Evolutionary conservation across 2,329 filamentous ascomycete species (phyloP), one percentile per base, ranked within the genome.

Genomic region (Lecanicillium sp.): DNA sequence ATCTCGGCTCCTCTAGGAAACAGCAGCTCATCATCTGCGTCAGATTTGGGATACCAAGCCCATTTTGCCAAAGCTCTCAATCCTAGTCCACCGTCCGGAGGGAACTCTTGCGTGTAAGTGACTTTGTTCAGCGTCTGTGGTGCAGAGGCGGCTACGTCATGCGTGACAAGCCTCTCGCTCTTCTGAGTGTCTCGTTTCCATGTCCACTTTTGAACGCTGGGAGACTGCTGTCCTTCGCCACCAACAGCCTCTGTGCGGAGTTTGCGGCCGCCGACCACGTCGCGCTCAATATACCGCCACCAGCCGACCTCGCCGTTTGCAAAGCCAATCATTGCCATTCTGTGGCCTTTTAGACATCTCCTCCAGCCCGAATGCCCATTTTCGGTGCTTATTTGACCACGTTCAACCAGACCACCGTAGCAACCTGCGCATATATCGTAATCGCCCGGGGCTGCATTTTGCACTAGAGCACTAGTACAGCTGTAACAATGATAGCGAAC

Each of bases 1-100:
- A 97, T 75, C 59, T 92, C 85, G 0, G 89, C 88, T 9, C 84
- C 81, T 36, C 79, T 80, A 0, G 90, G 90, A 50, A 97, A 96
- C 45, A 81, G 60, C 29, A 97, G 62, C 62, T 97, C 90, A 55
- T 95, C 85, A 15, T 67, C 68, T 2, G 74, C 74, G 3, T 64
- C 71, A 0, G 70, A 61, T 3, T 74, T 72, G 0, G 87, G 87
- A 53, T 83, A 89, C 71, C 87, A 94, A 4, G 79, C 72, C 84
- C 87, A 96, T 13, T 72, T 61, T 0, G 87, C 87, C 17, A 72
- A 56, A 6, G 77, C 75, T 17, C 68, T 64, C 45, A 78, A 64
- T 0, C 87, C 87, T 1, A 77, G 61, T 0, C 87, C 87, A 0
- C 87, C 87, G 46, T 87, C 79, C 0, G 86, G 82, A 0, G 89